Evolutionary conservation across 1,139 yeast species (phyloP).

Genomic region (Oligophagozyma castellii): DNA sequence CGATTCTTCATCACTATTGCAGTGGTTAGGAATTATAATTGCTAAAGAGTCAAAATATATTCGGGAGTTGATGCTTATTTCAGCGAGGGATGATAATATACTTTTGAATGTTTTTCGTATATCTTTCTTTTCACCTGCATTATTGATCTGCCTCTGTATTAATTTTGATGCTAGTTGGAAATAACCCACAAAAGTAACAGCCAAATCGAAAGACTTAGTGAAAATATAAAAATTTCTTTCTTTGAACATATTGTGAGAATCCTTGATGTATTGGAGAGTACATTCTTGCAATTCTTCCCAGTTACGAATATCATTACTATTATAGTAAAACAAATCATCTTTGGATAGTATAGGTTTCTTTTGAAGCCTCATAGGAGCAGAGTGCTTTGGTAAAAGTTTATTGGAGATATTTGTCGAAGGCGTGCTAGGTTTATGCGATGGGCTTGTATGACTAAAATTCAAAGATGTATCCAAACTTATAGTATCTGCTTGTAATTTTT

Average conservation of each 20-base stretch:
- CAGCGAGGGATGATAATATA: constrained; percentile 41
- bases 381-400: background rate
- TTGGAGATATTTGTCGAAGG: background rate
- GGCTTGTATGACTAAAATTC: background rate
- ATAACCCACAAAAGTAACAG: constrained; percentile 35
- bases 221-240: constrained; percentile 39
- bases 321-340: constrained; percentile 38
- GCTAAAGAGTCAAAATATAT: constrained; percentile 33
- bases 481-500: background rate
- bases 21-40: too few species aligned
- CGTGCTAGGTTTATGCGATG: background rate
- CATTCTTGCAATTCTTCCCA: constrained; percentile 43
- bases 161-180: constrained; percentile 40
- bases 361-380: background rate
- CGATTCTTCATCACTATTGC: too few species aligned
- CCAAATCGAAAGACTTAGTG: constrained; percentile 35
- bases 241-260: constrained; percentile 35
- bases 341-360: constrained; percentile 11
- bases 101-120: constrained; percentile 37
- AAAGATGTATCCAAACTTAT: background rate
- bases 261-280: constrained; percentile 33
- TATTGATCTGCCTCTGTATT: constrained; percentile 35
- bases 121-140: constrained; percentile 32
- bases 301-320: constrained; percentile 40
- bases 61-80: constrained; percentile 45